Evolutionary conservation across 2,329 filamentous ascomycete genomes (phyloP).

Genomic region (Sarocladium kiliense): DNA sequence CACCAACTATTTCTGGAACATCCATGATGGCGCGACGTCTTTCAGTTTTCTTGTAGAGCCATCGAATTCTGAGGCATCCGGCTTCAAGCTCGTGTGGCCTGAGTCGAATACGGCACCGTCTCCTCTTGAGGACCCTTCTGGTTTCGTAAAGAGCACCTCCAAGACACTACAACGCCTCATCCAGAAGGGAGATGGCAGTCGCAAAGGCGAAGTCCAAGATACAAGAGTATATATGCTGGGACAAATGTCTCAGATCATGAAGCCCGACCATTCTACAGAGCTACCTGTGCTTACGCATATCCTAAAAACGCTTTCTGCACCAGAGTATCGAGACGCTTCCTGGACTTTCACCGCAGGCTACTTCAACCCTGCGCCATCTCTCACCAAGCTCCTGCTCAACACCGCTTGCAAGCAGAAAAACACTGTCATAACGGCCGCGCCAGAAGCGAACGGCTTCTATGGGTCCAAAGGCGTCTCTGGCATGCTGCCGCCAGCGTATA

Average conservation of each 20-base stretch:
- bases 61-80: slow-evolving; percentile 42
- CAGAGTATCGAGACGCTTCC: slow-evolving; percentile 61
- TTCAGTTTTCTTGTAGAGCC: slow-evolving; percentile 79
- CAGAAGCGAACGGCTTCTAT: slow-evolving; percentile 94
- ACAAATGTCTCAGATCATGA: slow-evolving; percentile 81
- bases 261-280: slow-evolving; percentile 79
- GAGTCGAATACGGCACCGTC: slow-evolving; percentile 66
- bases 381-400: slow-evolving; percentile 73
- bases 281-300: slow-evolving; percentile 74
- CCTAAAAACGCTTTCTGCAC: slow-evolving; percentile 59
- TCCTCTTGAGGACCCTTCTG: slow-evolving; percentile 63
- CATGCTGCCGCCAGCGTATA: slow-evolving; percentile 88
- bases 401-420: slow-evolving; percentile 59
- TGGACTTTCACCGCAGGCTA: slow-evolving; percentile 99
- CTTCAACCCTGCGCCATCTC: slow-evolving; percentile 88
- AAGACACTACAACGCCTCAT: slow-evolving; percentile 63
- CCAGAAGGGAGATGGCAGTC: slow-evolving; percentile 26
- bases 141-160: slow-evolving; percentile 67
- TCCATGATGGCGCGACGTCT: slow-evolving; percentile 72
- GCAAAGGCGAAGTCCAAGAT: slow-evolving; percentile 30
- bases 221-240: slow-evolving; percentile 82
- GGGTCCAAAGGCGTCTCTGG: slow-evolving; percentile 82
- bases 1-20: slow-evolving; percentile 72
- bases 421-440: slow-evolving; percentile 86
- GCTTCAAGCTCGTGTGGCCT: slow-evolving; percentile 69